Base-by-base conservation (phyloP, 768 basidiomycete species). In the Calocybe cyanea region DNA sequence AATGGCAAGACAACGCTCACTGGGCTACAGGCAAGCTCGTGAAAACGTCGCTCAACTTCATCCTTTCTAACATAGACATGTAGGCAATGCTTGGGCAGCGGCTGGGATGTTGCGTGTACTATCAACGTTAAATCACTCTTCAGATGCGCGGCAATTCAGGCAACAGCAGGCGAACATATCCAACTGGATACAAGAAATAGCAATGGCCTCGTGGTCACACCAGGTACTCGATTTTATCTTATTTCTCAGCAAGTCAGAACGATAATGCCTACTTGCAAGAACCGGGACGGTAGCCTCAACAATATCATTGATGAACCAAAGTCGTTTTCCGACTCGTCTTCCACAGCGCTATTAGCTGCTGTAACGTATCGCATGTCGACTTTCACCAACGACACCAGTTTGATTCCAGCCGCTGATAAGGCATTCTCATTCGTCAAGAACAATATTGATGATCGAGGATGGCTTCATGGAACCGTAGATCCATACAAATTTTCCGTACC, bases 1-100 rank as follows among this genome's bases (percentile, higher is more conserved):
- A 56, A 30, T 67, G 57, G 52, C 55, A 64, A 38, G 82, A 84
- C 54, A 38, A 54, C 19, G 72, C 69, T 0, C 76, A 79, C 52
- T 83, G 80, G 81, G 71, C 72, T 2, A 81, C 81, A 44, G 81
- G 81, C 65, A 41, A 25, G 52, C 25, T 20, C 3, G 44, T n/a
- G n/a, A 18, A 38, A 8, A 42, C 45, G 34, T 50, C n/a, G 19
- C 20, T 4, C 21, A 33, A 19, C 3, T 46, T 15, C 43, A 5
- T 28, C 25, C 11, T 5, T 5, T 21, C 36, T 14, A 19, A 19
- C 4, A 41, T 41, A 41, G 9, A 13, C n/a, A 43, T 21, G 21
- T 41, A 76, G 77, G 77, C 3, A 85, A 85, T 55, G 84, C 63
- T 1, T 85, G 83, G 84, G 83, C 81, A 0, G 81, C 81, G 2